phyloP scores from a whole-genome alignment of 2,329 filamentous ascomycete species.

The Cryphonectria carpinicola region DNA sequence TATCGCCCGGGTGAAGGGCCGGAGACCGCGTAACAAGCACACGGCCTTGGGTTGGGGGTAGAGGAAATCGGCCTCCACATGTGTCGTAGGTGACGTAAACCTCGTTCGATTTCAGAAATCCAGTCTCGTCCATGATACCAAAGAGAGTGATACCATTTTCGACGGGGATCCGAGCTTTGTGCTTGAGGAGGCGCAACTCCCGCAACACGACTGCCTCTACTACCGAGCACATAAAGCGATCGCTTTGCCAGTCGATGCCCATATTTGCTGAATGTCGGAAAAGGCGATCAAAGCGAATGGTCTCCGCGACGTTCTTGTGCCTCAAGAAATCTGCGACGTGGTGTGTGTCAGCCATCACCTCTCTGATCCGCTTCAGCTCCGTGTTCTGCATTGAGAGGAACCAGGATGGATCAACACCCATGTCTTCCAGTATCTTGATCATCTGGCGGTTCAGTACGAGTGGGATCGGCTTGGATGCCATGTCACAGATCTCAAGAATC shows the following conservation, averaged over 20 bases:
- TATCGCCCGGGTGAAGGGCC: slow-evolving; percentile 79
- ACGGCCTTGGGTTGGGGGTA: slow-evolving; percentile 37
- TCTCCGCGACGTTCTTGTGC: slow-evolving; percentile 61
- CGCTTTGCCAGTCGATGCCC: slow-evolving; percentile 66
- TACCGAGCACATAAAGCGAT: slow-evolving; percentile 70
- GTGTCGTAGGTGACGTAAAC: slow-evolving; percentile 66
- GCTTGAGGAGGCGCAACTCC: slow-evolving; percentile 75
- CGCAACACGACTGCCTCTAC: slow-evolving; percentile 73
- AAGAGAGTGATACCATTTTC: slow-evolving; percentile 74
- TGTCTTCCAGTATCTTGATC: slow-evolving; percentile 86
- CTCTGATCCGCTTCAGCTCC: slow-evolving; percentile 64
- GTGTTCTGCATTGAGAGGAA: slow-evolving; percentile 68
- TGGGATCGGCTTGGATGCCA: slow-evolving; percentile 67
- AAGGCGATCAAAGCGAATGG: slow-evolving; percentile 63
- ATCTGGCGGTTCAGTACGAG: slow-evolving; percentile 77
- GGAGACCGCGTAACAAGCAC: slow-evolving; percentile 78
- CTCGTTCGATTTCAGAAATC: slow-evolving; percentile 66
- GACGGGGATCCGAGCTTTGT: slow-evolving; percentile 76
- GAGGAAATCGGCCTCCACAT: slow-evolving; percentile 29
- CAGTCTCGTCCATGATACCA: slow-evolving; percentile 83
- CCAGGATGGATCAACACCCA: slow-evolving; percentile 59
- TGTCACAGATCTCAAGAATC: slow-evolving; percentile 74
- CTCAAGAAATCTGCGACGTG: slow-evolving; percentile 72
- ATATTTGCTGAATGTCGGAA: slow-evolving; percentile 62
- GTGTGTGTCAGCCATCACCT: slow-evolving; percentile 58